Evolutionary conservation across 2,329 filamentous ascomycete genomes (phyloP).

Genomic region (Aureobasidium pullulans): DNA sequence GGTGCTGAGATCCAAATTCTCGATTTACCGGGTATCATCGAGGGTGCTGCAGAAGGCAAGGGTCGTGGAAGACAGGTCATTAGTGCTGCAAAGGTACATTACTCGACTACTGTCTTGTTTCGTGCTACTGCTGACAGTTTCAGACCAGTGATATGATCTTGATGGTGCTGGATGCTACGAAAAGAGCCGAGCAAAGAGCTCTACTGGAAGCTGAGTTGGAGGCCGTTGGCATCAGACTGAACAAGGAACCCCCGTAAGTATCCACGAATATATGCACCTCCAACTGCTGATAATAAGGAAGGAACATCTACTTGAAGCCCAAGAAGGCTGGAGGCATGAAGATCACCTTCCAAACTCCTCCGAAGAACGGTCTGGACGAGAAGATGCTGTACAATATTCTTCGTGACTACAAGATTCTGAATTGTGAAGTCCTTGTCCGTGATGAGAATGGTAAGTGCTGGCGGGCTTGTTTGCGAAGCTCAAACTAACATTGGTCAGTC

Average conservation of each 20-base stretch:
- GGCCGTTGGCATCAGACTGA: constrained; percentile 88
- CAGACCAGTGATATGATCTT: constrained; percentile 89
- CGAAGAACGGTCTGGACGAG: constrained; percentile 78
- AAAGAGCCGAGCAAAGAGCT: constrained; percentile 85
- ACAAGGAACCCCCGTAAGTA: constrained; percentile 76
- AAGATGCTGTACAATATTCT: constrained; percentile 98
- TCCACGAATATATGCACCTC: not conserved
- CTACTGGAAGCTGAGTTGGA: constrained; percentile 88
- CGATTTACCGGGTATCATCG: constrained; percentile 96
- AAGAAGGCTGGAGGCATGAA: constrained; percentile 99
- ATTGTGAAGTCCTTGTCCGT: constrained; percentile 90
- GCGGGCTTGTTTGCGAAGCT: not conserved
- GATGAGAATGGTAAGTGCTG: constrained; percentile 64
- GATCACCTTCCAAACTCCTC: constrained; percentile 85
- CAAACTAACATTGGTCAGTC: constrained; percentile 38
- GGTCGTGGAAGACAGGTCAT: constrained; percentile 97
- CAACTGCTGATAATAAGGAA: constrained; percentile 28
- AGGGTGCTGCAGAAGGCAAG: constrained; percentile 96
- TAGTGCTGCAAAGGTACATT: constrained; percentile 71
- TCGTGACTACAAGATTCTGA: constrained; percentile 96
- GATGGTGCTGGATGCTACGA: constrained; percentile 96
- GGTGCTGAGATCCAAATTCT: constrained; percentile 99
- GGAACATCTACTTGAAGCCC: constrained; percentile 92
- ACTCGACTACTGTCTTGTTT: not conserved
- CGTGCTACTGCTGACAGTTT: constrained; percentile 2